Conservation (phyloP, 2,329 filamentous ascomycete genomes). For the Lecanosticta acicola region DNA sequence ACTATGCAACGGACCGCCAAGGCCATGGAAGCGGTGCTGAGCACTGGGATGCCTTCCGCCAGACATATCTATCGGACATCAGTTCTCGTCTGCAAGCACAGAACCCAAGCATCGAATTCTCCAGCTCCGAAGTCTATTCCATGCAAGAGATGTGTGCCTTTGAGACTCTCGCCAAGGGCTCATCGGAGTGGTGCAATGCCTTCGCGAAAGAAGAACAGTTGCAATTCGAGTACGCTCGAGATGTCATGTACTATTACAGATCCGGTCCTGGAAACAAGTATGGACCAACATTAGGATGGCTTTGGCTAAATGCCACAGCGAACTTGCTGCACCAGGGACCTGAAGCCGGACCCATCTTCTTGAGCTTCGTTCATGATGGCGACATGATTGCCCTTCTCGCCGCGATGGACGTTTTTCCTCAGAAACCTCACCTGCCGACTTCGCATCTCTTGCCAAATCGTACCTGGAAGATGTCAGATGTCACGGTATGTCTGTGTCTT, state of each 20-base stretch:
- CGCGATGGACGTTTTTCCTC: slow-evolving; percentile 46
- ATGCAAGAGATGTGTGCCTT: slow-evolving; percentile 61
- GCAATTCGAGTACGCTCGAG: slow-evolving; percentile 54
- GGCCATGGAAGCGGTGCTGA: slow-evolving; percentile 49
- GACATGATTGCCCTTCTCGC: slow-evolving; percentile 53
- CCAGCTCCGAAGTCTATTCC: slow-evolving; percentile 47
- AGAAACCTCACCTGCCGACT: slow-evolving; percentile 42
- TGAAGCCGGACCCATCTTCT: slow-evolving; percentile 45
- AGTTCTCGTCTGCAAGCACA: slow-evolving; percentile 40
- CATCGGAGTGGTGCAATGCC: slow-evolving; percentile 52
- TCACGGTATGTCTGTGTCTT: too few relatives aligned
- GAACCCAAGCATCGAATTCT: slow-evolving; percentile 41
- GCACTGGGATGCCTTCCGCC: slow-evolving; percentile 44
- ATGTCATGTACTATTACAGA: slow-evolving; percentile 55
- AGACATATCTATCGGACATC: slow-evolving; percentile 45
- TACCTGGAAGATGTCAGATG: slow-evolving; percentile 51
- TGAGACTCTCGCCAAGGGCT: slow-evolving; percentile 50
- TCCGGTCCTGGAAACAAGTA: slow-evolving; percentile 54
- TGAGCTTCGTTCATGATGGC: slow-evolving; percentile 57
- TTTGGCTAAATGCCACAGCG: slow-evolving; percentile 54
- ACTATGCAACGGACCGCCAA: slow-evolving; percentile 34
- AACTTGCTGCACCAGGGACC: slow-evolving; percentile 42
- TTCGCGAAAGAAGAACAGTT: slow-evolving; percentile 52
- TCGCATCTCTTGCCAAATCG: slow-evolving; percentile 42
- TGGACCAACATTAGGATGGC: slow-evolving; percentile 50